A percentile compares a stretch with the other conserved stretches of the same genome.
phyloP scores from a whole-genome alignment of 2,329 filamentous ascomycete species.

The Monosporascus cannonballus region DNA sequence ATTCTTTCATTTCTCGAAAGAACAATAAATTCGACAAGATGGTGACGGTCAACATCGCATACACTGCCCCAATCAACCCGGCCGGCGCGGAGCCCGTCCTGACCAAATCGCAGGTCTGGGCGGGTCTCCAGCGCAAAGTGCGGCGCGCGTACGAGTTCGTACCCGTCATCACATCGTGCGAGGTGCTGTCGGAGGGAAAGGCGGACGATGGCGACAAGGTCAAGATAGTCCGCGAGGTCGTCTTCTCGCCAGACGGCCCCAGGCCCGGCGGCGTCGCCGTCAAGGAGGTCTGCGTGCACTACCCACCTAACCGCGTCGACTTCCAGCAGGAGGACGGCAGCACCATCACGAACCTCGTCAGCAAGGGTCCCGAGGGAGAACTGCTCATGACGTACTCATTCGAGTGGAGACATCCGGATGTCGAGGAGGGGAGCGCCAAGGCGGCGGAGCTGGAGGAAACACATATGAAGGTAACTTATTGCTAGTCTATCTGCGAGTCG shows the following conservation, averaged over 20 bases:
- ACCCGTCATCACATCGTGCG: constrained; percentile 27
- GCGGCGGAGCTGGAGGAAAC: constrained; percentile 18
- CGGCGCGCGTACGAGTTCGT: constrained; percentile 30
- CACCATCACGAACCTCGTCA: constrained; percentile 28
- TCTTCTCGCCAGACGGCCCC: constrained; percentile 16
- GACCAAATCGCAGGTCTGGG: constrained; percentile 28
- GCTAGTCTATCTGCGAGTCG: background rate
- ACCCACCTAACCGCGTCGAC: constrained; percentile 26
- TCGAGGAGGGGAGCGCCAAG: constrained; percentile 21
- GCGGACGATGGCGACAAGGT: constrained; percentile 11
- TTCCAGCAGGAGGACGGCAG: constrained; percentile 31
- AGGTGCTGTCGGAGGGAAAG: constrained; percentile 24
- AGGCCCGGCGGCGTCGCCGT: constrained; percentile 8
- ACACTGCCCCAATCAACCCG: constrained; percentile 31
- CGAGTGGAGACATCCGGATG: constrained; percentile 27
- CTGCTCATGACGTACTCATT: constrained; percentile 31
- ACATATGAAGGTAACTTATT: constrained; percentile 19
- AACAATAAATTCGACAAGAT: constrained; percentile 16
- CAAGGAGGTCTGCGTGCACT: constrained; percentile 26
- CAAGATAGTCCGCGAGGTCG: constrained; percentile 24
- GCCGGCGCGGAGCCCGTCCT: constrained; percentile 21
- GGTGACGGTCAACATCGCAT: constrained; percentile 28
- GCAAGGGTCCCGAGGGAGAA: constrained; percentile 20
- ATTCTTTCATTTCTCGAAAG: constrained; percentile 38
- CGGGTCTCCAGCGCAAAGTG: constrained; percentile 31